A percentile compares a stretch with the other conserved stretches of the same genome.
phyloP scores from a whole-genome alignment of 164 flowering plant genomes.

The Platanus orientalis region DNA sequence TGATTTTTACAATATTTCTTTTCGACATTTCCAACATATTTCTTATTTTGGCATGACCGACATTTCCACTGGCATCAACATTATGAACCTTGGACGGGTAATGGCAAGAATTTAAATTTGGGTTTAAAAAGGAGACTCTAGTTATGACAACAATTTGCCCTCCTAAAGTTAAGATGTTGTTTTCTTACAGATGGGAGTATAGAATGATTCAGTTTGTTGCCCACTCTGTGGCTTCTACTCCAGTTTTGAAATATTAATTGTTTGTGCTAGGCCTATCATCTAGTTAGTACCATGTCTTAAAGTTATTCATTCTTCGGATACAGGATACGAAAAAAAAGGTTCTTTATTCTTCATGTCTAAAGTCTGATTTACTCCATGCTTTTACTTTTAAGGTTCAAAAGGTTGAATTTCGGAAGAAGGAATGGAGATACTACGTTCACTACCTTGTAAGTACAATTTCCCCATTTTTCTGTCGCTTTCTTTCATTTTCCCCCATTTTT shows the following conservation, averaged over 20 bases:
- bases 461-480: neutral
- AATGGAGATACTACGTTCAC: constrained; percentile 83
- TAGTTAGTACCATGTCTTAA: neutral
- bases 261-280: neutral
- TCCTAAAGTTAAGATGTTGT: neutral
- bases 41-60: too few species aligned
- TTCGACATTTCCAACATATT: too few species aligned
- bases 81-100: too few species aligned
- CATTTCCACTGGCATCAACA: too few species aligned
- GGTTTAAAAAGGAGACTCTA: too few species aligned
- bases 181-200: neutral
- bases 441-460: constrained; percentile 67
- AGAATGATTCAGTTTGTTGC: neutral
- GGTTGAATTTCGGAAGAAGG: constrained; percentile 65
- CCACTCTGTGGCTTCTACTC: neutral
- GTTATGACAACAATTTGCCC: too few species aligned
- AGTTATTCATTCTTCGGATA: too few species aligned
- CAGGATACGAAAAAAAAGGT: too few species aligned
- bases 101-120: too few species aligned
- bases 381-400: constrained; percentile 60
- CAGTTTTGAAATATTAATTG: neutral
- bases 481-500: too few species aligned
- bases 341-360: too few species aligned
- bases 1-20: too few species aligned
- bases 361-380: neutral